Evolutionary conservation across 2,329 filamentous ascomycete species (phyloP).

Genomic region (Verticillium longisporum): DNA sequence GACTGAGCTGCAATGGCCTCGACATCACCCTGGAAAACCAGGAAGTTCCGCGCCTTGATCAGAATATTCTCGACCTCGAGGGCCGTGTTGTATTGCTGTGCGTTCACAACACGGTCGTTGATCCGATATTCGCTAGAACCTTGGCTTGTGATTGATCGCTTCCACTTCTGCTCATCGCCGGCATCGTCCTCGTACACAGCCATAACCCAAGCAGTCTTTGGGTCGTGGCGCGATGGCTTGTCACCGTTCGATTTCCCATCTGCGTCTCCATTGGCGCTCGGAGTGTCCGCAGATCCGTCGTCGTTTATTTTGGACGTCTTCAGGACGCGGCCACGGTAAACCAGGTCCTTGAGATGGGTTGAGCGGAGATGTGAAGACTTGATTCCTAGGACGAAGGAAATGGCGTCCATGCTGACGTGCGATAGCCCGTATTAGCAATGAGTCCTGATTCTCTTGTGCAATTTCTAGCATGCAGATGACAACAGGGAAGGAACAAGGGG

Average conservation of each 20-base stretch:
- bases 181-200: conserved; percentile 97
- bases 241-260: conserved; percentile 50
- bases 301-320: conserved; percentile 90
- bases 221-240: conserved; percentile 68
- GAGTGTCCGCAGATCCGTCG: conserved; percentile 65
- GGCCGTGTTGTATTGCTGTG: conserved; percentile 87
- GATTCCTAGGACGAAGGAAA: conserved; percentile 97
- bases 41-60: conserved; percentile 95
- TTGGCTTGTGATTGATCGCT: conserved; percentile 81
- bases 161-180: conserved; percentile 92
- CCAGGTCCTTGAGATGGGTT: conserved; percentile 84
- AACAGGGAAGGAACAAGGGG: conserved; percentile 1
- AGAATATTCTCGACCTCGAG: conserved; percentile 92
- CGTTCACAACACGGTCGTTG: conserved; percentile 83
- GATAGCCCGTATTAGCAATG: conserved; percentile 12
- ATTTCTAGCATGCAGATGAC: neutral
- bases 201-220: conserved; percentile 97
- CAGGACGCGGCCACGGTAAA: conserved; percentile 91
- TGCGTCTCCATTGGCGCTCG: conserved; percentile 50
- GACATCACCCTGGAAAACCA: conserved; percentile 97
- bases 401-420: conserved; percentile 81
- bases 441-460: neutral
- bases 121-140: conserved; percentile 95
- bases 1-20: conserved; percentile 95
- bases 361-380: conserved; percentile 98